Evolutionary conservation across 352 stramenopile genomes (phyloP).

Genomic region (Phytophthora nicotianae): DNA sequence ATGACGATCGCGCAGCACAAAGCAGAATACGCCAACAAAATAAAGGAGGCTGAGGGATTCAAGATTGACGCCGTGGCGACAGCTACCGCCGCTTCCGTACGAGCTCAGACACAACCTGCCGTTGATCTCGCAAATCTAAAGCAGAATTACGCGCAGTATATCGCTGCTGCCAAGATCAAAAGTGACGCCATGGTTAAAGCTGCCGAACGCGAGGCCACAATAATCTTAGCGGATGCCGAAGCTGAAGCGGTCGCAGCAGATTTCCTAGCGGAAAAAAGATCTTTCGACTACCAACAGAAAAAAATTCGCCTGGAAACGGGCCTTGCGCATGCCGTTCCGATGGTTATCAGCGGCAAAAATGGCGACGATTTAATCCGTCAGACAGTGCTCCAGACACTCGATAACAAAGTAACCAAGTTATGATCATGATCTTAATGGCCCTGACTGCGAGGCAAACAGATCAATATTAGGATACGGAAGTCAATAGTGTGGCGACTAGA

Average conservation of each 20-base stretch:
- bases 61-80: conserved; percentile 70
- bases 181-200: conserved; percentile 70
- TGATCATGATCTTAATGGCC: too few species aligned
- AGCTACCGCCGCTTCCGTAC: conserved; percentile 35
- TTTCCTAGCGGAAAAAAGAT: conserved; percentile 70
- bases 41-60: conserved; percentile 67
- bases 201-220: conserved; percentile 57
- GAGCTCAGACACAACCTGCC: conserved; percentile 17
- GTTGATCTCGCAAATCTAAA: conserved; percentile 59
- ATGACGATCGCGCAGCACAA: conserved; percentile 72
- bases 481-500: too few species aligned
- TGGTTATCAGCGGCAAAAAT: conserved; percentile 88
- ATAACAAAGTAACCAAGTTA: conserved; percentile 33
- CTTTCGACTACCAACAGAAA: conserved; percentile 79
- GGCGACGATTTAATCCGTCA: conserved; percentile 80
- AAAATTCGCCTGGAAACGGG: conserved; percentile 67
- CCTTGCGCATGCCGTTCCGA: conserved; percentile 58
- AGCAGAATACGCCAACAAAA: conserved; percentile 62
- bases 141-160: conserved; percentile 69
- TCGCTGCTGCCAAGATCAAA: conserved; percentile 65
- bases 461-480: too few species aligned
- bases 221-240: conserved; percentile 58
- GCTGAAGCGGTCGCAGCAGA: conserved; percentile 60
- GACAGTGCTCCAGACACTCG: conserved; percentile 54
- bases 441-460: too few species aligned